These are phyloP conservation scores for Tagetes erecta DNA, from an alignment of 129 eudicot species.

Conservation along the genomic window DNA sequence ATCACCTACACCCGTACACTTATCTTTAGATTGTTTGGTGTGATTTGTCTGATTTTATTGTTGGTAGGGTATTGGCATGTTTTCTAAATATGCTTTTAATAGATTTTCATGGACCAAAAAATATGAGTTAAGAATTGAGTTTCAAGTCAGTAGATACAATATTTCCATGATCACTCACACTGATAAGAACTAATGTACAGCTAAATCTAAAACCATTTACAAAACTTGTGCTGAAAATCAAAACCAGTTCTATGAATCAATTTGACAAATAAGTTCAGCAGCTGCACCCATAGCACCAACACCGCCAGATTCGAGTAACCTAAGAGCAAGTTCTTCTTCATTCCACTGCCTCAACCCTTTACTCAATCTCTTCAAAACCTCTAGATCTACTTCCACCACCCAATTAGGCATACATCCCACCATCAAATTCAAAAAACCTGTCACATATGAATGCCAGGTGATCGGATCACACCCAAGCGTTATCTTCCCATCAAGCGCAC, in stretches of 20 bases:
- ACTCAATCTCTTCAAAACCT: constrained; percentile 71
- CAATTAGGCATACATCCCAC: constrained; percentile 72
- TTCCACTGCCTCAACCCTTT: constrained; percentile 77
- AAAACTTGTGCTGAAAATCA: constrained; percentile 26
- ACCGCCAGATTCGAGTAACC: constrained; percentile 72
- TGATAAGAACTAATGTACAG: constrained; percentile 29
- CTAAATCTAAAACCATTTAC: constrained; percentile 39
- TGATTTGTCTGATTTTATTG: too few relatives aligned
- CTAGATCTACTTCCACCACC: constrained; percentile 65
- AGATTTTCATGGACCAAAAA: too few relatives aligned
- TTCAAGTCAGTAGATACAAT: not conserved
- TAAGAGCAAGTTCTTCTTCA: constrained; percentile 84
- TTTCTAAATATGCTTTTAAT: too few relatives aligned
- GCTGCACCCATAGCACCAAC: constrained; percentile 85
- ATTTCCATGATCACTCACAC: constrained; percentile 13
- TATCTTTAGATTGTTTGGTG: not conserved
- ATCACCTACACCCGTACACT: not conserved
- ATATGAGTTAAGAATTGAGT: not conserved
- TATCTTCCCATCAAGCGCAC: constrained; percentile 82
- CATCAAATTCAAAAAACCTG: constrained; percentile 68
- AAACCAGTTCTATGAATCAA: constrained; percentile 27
- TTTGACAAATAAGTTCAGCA: constrained; percentile 62
- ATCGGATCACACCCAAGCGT: constrained; percentile 88
- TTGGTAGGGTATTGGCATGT: too few relatives aligned
- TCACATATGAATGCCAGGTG: constrained; percentile 87